Evolutionary conservation across 116 monocot genomes (phyloP), one percentile per base, ranked within the genome.

Genomic region (Zostera marina): DNA sequence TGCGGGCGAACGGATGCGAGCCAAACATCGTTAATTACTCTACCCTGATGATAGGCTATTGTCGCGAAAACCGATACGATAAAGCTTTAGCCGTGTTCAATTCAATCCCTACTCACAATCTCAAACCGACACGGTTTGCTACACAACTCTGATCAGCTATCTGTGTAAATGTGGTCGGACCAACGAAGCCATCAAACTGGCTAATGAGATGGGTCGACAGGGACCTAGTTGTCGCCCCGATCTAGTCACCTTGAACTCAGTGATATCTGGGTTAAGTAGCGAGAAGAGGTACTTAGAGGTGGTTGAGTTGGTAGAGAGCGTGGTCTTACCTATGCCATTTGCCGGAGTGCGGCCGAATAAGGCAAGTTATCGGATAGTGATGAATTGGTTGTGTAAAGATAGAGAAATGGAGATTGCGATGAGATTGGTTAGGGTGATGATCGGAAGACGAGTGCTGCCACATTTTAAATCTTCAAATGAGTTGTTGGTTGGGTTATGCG

Each of bases 21-120:
- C 98, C 98, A 2, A 90, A 90, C 49, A 23, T 66, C n/a, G 78
- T 76, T 56, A 99, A 99, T 57, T 91, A 91, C 65, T 59, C 98
- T 8, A 65, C 83, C 3, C 10, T 99, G 57, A 90, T 99, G 74
- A 70, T 61, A 42, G 98, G 91, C 9, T 82, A 79, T 40, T 77
- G 76, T 65, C 74, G 58, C 56, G 79, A 66, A 56, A 81, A 87
- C 9, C 71, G 66, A 52, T 24, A 83, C 14, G 76, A 76, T 25
- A 81, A 83, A 5, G 83, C 83, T 2, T 52, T 56, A 54, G 58
- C 66, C 64, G 54, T 99, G 53, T 83, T 99, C 41, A 62, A 79
- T n/a, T 90, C 86, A 38, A 90, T 99, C 74, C 47, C 16, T 22
- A 56, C 14, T 44, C 11, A 1, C 46, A 64, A 42, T 49, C 44